A percentile compares a stretch with the other conserved stretches of the same genome.
Conservation (phyloP, 495 filamentous ascomycete genomes). For the Neohortaea acidophila region DNA sequence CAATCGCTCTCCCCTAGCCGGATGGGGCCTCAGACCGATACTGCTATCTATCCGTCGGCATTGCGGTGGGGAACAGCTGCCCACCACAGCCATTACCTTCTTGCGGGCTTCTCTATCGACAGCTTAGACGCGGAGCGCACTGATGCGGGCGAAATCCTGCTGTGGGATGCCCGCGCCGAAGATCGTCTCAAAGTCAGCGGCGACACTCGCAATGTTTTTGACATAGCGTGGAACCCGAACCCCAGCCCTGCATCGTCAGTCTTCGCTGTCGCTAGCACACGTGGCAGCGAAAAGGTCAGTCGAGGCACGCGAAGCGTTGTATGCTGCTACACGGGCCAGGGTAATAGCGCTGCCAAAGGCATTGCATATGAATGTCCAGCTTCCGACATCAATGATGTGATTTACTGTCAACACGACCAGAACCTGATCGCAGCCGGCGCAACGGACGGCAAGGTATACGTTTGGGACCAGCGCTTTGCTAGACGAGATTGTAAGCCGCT, state of each 20-base stretch:
- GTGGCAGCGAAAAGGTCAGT: constrained; percentile 19
- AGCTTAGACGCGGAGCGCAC: constrained; percentile 38
- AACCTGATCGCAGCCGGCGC: constrained; percentile 66
- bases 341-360: constrained; percentile 20
- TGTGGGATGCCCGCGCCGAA: constrained; percentile 48
- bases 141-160: constrained; percentile 50
- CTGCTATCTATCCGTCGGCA: constrained; percentile 51
- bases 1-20: constrained; percentile 15
- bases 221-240: constrained; percentile 60
- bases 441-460: constrained; percentile 66
- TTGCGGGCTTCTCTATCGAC: constrained; percentile 63
- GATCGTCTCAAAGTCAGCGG: constrained; percentile 30
- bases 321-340: constrained; percentile 34
- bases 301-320: constrained; percentile 35
- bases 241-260: constrained; percentile 39
- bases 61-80: constrained; percentile 52
- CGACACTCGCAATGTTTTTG: constrained; percentile 59
- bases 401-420: constrained; percentile 32
- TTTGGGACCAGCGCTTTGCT: constrained; percentile 62
- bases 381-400: constrained; percentile 74
- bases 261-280: constrained; percentile 37
- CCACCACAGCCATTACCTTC: constrained; percentile 40
- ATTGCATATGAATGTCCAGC: constrained; percentile 55
- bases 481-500: constrained; percentile 32
- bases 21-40: constrained; percentile 25